A percentile compares a stretch with the other conserved stretches of the same genome.
Conservation (phyloP, 768 basidiomycete species). For the Collybiopsis confluens region DNA sequence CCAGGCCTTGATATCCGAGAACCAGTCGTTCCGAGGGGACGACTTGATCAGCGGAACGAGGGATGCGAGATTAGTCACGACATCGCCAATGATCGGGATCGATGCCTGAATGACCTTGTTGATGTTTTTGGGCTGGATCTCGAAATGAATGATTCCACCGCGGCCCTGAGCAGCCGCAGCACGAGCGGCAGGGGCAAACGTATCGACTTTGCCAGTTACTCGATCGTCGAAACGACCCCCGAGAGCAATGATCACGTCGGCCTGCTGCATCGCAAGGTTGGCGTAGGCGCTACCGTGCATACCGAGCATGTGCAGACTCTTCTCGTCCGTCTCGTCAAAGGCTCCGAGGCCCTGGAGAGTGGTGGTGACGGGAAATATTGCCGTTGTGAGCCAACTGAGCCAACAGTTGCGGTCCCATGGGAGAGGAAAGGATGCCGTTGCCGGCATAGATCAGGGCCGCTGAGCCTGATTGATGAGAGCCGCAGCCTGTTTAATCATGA, state of each 20-base stretch:
- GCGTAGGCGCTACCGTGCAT: constrained; percentile 99
- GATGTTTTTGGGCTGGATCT: constrained; percentile 97
- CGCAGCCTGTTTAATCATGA: constrained; percentile 79
- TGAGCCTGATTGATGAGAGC: constrained; percentile 88
- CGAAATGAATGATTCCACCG: constrained; percentile 98
- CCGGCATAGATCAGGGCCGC: constrained; percentile 89
- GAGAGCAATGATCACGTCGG: constrained; percentile 96
- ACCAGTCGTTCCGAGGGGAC: constrained; percentile 73
- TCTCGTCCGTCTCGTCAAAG: constrained; percentile 86
- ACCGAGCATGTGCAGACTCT: constrained; percentile 93
- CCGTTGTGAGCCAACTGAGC: constrained; percentile 74
- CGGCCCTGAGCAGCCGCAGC: constrained; percentile 81
- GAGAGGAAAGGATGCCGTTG: constrained; percentile 80
- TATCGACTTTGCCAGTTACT: constrained; percentile 85
- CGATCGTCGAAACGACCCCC: constrained; percentile 98
- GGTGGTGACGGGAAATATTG: constrained; percentile 95
- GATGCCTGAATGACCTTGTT: constrained; percentile 98
- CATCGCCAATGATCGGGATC: constrained; percentile 92
- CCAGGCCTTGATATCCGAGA: constrained; percentile 77
- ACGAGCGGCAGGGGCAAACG: constrained; percentile 87
- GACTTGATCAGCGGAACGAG: constrained; percentile 76
- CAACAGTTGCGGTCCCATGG: constrained; percentile 79
- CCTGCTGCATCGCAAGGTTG: constrained; percentile 95
- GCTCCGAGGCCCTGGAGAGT: constrained; percentile 94
- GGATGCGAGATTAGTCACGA: constrained; percentile 72